phyloP scores from a whole-genome alignment of 2,329 filamentous ascomycete genomes.

The Incumbomyces lentus region DNA sequence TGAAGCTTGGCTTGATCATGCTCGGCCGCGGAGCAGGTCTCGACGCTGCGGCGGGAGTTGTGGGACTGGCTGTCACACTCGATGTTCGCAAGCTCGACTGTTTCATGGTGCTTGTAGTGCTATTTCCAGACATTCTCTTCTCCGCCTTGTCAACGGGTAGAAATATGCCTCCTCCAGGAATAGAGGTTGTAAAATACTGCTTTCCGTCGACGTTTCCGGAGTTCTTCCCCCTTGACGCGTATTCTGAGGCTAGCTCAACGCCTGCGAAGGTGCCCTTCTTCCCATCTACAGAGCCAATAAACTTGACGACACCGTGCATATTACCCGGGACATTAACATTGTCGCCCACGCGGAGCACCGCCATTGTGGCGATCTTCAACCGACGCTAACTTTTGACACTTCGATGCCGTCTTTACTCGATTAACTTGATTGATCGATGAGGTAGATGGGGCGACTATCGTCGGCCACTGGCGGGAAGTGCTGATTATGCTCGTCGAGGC shows the following conservation, averaged over 20 bases:
- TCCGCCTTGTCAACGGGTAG: constrained; percentile 73
- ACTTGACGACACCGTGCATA: constrained; percentile 84
- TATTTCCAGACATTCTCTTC: constrained; percentile 40
- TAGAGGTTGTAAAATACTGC: constrained; percentile 69
- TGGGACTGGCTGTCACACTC: constrained; percentile 38
- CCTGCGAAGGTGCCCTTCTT: constrained; percentile 89
- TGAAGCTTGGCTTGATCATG: constrained; percentile 66
- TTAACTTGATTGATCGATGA: too few relatives aligned
- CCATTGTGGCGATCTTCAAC: constrained; percentile 9
- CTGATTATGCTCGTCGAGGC: too few relatives aligned
- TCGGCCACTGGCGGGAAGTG: too few relatives aligned
- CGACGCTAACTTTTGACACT: not conserved
- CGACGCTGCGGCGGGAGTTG: constrained; percentile 38
- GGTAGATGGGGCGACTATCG: too few relatives aligned
- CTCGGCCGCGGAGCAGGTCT: constrained; percentile 47
- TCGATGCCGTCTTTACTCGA: not conserved
- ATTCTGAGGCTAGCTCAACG: constrained; percentile 75
- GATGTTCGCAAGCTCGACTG: constrained; percentile 12
- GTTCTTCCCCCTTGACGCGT: constrained; percentile 80
- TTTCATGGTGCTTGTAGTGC: constrained; percentile 43
- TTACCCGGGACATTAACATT: constrained; percentile 45
- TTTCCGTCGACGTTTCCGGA: constrained; percentile 85
- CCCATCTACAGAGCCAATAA: constrained; percentile 73
- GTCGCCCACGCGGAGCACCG: constrained; percentile 17
- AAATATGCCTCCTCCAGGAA: constrained; percentile 83